Conservation (phyloP, 257 asterid species). For the Coffea eugenioides region DNA sequence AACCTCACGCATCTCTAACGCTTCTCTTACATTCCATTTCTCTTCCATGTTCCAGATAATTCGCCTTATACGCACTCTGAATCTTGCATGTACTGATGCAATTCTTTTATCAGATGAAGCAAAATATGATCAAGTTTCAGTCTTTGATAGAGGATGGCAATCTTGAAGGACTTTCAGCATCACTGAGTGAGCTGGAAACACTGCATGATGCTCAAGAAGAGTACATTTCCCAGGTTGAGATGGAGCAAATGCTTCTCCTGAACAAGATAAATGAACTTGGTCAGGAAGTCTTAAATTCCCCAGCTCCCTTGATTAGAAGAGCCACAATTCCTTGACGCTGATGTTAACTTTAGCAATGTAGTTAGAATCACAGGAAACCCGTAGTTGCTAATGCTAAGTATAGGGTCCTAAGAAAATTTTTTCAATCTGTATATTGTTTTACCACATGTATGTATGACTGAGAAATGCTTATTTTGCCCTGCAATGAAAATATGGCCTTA, state of each 20-base stretch:
- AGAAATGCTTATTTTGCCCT: not conserved
- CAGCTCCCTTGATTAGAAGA: conserved; percentile 48
- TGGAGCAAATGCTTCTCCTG: conserved; percentile 70
- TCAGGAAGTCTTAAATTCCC: conserved; percentile 77
- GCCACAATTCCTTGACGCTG: conserved; percentile 38
- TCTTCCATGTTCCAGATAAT: not conserved
- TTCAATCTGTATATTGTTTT: conserved; percentile 18
- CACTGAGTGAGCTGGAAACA: conserved; percentile 63
- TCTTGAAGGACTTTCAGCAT: conserved; percentile 54
- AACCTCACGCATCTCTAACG: not conserved
- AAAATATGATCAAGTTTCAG: conserved; percentile 65
- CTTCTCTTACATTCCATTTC: not conserved
- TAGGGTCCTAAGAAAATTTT: not conserved
- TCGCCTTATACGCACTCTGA: not conserved
- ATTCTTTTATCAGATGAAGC: conserved; percentile 58
- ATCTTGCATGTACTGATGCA: not conserved
- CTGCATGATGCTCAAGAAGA: conserved; percentile 76
- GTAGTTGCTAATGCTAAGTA: not conserved
- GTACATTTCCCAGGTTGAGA: conserved; percentile 68
- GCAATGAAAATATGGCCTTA: not conserved
- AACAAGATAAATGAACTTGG: conserved; percentile 85
- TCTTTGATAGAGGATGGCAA: conserved; percentile 57
- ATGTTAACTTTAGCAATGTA: not conserved
- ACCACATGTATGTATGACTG: conserved; percentile 12
- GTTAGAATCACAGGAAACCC: not conserved